Evolutionary conservation across 2,329 filamentous ascomycete species (phyloP), one percentile per base, ranked within the genome.

Genomic region (Sclerotiophoma versabilis): DNA sequence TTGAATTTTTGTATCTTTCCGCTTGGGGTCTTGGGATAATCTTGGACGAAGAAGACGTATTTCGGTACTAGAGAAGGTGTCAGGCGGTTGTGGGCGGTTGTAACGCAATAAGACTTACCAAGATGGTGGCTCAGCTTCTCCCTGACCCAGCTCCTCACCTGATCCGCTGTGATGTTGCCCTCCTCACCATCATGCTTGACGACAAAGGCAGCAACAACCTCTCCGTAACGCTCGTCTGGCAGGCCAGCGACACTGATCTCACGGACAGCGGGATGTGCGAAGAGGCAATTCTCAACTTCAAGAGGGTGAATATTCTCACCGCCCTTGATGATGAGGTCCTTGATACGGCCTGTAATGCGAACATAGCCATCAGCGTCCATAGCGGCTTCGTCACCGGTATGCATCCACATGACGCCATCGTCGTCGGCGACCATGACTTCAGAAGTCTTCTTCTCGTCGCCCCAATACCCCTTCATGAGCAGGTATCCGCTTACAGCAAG

Each of bases 1-100:
- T 89, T 93, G 73, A 90, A 97, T 79, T 98, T 97, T 78, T 96
- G 92, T 50, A 98, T 93, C 84, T 99, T 99, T 20, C 93, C 93
- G 73, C 92, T 96, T 5, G 92, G 90, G 29, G 95, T 99, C 83
- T 96, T 97, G 17, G 93, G 93, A 72, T 91, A 96, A n/a, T 87
- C 84, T 0, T 87, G 82, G 0, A 90, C 81, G 84, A 90, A 96
- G 71, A 96, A 96, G n/a, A 98, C 84, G 71, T 93, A 86, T 75
- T 90, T 95, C 0, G 93, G 93, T 46, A 91, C 91, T 83, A 49
- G 45, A 7, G 9, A 6, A 30, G 6, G 30, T 53, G n/a, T n/a
- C n/a, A n/a, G n/a, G n/a, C 10, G 39, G 36, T 10, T 15, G 8
- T n/a, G 29, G 14, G 36, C n/a, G 12, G 14, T 9, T 9, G 6